Percentiles rank a stretch among this genome's conserved stretches.
These are phyloP conservation scores for Diaporthe nobilis DNA, from an alignment of 2,329 filamentous ascomycete genomes.

Conservation along the genomic window DNA sequence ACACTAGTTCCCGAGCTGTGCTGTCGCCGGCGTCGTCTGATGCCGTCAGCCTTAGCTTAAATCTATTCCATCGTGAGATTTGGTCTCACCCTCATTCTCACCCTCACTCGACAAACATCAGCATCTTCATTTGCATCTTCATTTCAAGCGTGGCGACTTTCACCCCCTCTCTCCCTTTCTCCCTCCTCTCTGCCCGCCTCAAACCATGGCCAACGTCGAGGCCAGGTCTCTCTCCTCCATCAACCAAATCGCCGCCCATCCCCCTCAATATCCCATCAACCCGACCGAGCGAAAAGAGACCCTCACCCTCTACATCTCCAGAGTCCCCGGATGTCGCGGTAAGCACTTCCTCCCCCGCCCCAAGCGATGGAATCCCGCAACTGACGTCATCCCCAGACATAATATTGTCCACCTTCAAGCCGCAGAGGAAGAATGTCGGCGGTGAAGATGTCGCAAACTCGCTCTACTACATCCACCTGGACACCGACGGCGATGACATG, in stretches of 20 bases:
- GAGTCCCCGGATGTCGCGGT: conserved; percentile 94
- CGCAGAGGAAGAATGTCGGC: conserved; percentile 89
- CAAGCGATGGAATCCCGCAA: conserved; percentile 6
- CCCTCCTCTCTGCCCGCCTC: too few species aligned
- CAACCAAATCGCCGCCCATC: conserved; percentile 85
- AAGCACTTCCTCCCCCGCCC: conserved; percentile 49
- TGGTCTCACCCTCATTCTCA: background rate
- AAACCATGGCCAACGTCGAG: conserved; percentile 67
- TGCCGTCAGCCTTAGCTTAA: conserved; percentile 1
- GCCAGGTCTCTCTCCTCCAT: conserved; percentile 87
- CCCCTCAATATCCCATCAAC: conserved; percentile 86
- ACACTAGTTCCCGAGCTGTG: background rate
- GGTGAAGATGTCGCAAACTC: conserved; percentile 88
- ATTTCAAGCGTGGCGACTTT: background rate
- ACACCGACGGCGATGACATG: conserved; percentile 70
- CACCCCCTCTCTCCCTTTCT: background rate
- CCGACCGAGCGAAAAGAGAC: conserved; percentile 78
- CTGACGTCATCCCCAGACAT: conserved; percentile 72
- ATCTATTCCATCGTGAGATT: background rate
- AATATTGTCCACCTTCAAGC: conserved; percentile 92
- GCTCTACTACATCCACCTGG: conserved; percentile 91
- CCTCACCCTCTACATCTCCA: conserved; percentile 89
- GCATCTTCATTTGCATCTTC: background rate
- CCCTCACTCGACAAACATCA: background rate
- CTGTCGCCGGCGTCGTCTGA: background rate